Evolutionary conservation across 2,329 filamentous ascomycete genomes (phyloP).

Genomic region (Lasiodiplodia gonubiensis): DNA sequence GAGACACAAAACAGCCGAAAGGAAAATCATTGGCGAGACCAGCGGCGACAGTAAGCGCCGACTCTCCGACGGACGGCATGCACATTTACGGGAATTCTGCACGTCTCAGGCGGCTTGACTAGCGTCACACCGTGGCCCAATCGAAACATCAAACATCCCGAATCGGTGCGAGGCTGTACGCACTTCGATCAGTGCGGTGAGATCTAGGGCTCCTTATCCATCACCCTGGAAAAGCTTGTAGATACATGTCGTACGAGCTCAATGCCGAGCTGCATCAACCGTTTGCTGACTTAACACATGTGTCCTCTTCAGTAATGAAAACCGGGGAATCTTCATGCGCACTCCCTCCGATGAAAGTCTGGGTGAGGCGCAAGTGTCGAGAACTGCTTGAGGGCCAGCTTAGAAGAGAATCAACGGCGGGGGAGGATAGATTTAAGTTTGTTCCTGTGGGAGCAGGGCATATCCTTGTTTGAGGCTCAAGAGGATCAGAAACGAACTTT

Average conservation of each 20-base stretch:
- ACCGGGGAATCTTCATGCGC: background rate
- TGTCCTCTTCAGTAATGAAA: background rate
- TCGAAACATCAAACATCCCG: background rate
- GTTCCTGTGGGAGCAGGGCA: background rate
- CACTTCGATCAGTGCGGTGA: background rate
- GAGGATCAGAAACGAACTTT: background rate
- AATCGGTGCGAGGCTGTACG: background rate
- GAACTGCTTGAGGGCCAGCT: background rate
- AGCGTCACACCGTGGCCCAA: background rate
- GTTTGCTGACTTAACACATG: background rate
- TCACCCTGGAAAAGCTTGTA: conserved; percentile 1
- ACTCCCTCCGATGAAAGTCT: background rate
- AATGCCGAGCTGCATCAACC: background rate
- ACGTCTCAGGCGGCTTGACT: background rate
- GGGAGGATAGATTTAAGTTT: background rate
- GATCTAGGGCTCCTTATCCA: background rate
- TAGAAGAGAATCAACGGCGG: background rate
- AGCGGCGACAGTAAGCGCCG: background rate
- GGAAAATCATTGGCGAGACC: background rate
- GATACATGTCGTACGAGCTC: background rate
- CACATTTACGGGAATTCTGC: background rate
- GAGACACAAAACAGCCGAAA: background rate
- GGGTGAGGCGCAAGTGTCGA: background rate
- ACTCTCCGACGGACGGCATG: background rate
- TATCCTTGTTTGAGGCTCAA: background rate